A percentile compares a stretch with the other conserved stretches of the same genome.
These are phyloP conservation scores for Forsythia suspensa DNA, from an alignment of 257 asterid genomes.

Conservation along the genomic window DNA sequence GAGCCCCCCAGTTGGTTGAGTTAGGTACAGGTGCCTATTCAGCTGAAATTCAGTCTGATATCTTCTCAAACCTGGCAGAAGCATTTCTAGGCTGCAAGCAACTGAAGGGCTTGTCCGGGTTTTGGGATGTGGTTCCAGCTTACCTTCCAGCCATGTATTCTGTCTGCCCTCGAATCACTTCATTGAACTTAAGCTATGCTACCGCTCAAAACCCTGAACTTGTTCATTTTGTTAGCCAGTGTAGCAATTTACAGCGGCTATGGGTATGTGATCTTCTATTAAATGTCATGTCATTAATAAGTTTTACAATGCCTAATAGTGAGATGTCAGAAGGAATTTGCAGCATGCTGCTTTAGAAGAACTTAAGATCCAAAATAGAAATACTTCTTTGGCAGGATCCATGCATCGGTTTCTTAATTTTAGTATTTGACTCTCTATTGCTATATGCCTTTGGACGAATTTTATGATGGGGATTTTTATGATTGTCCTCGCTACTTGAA, in stretches of 20 bases:
- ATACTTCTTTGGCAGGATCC: not conserved
- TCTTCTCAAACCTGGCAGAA: conserved; percentile 53
- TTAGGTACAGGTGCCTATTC: conserved; percentile 67
- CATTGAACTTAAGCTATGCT: conserved; percentile 82
- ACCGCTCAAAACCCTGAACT: conserved; percentile 68
- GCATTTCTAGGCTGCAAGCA: conserved; percentile 77
- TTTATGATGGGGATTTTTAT: not conserved
- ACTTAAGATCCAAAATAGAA: not conserved
- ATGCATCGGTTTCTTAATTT: not conserved
- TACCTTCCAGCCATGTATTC: conserved; percentile 80
- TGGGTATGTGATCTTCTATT: conserved; percentile 60
- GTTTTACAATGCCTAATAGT: not conserved
- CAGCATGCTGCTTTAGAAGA: conserved; percentile 1
- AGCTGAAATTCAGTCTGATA: conserved; percentile 55
- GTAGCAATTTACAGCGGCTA: conserved; percentile 72
- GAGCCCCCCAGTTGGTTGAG: conserved; percentile 63
- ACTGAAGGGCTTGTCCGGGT: conserved; percentile 78
- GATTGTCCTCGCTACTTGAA: not conserved
- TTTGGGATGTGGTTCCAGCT: conserved; percentile 89
- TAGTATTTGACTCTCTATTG: not conserved
- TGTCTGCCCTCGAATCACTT: conserved; percentile 64
- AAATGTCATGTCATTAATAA: not conserved
- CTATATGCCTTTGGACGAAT: not conserved
- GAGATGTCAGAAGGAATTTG: not conserved
- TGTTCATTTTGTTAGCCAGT: conserved; percentile 63